Percentiles rank a stretch among this genome's conserved stretches.
These are phyloP conservation scores for Aspergillus pseudoglaucus DNA, from an alignment of 2,329 filamentous ascomycete genomes.

Conservation along the genomic window DNA sequence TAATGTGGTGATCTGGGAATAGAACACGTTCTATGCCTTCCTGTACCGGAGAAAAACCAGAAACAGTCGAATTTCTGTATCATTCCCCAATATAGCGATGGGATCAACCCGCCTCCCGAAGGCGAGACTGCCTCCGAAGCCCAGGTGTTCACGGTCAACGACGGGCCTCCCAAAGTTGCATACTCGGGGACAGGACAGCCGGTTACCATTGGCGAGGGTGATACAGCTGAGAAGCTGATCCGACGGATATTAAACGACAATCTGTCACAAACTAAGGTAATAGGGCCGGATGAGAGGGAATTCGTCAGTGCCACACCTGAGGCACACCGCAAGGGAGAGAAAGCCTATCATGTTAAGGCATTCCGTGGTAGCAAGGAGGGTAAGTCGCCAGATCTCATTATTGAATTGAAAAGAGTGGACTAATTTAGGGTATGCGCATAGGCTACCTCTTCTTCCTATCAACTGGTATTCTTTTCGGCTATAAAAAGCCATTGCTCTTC, in stretches of 20 bases:
- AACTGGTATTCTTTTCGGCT: constrained; percentile 57
- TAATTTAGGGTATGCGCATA: constrained; percentile 17
- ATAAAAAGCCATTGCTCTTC: constrained; percentile 59
- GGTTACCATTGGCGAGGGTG: constrained; percentile 38
- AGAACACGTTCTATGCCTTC: constrained; percentile 55
- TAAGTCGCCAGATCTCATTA: constrained; percentile 20
- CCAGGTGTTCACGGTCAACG: constrained; percentile 55
- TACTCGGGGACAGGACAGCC: constrained; percentile 38
- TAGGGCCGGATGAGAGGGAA: constrained; percentile 50
- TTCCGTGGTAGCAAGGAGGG: constrained; percentile 61
- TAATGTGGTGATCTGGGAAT: not conserved
- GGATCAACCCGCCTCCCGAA: constrained; percentile 41
- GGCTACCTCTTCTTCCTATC: constrained; percentile 59
- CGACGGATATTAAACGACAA: constrained; percentile 44
- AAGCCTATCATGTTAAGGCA: constrained; percentile 58
- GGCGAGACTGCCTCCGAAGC: constrained; percentile 43
- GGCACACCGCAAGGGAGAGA: constrained; percentile 56
- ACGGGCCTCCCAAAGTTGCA: constrained; percentile 44
- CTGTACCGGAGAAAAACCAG: constrained; percentile 58
- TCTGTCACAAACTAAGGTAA: constrained; percentile 41
- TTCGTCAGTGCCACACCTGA: constrained; percentile 57
- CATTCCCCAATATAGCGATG: constrained; percentile 48
- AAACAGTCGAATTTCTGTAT: constrained; percentile 59
- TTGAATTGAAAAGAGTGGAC: not conserved
- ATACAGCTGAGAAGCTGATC: constrained; percentile 41